Evolutionary conservation across 208 protist genomes (phyloP), one percentile per base, ranked within the genome.

Genomic region (Crithidia mellificae): DNA sequence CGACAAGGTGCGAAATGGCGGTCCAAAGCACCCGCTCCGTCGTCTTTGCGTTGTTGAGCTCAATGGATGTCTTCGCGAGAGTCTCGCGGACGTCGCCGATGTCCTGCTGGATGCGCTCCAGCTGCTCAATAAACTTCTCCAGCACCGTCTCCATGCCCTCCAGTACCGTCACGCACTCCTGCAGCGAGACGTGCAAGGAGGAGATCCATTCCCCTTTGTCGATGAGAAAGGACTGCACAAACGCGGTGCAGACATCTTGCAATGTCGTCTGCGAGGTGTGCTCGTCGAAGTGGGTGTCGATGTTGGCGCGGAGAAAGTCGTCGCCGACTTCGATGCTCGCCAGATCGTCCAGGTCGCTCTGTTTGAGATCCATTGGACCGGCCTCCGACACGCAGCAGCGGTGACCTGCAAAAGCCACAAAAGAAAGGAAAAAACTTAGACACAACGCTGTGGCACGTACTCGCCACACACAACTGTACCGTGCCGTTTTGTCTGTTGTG

Each of bases 41-140:
- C 24, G 36, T 41, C 2, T 71, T 66, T 9, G 77, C 74, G 61
- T 93, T 92, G 43, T 17, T 46, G 15, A 93, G 79, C 55, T 78
- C 56, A 14, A 85, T 61, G 0, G 78, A 77, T 20, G 80, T 85
- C 19, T 63, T 58, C 19, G 81, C 74, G 15, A 93, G 81, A 22
- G 78, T 55, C 36, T 87, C 77, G 9, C 85, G 74, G 12, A 95
- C 87, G 44, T 95, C 81, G 5, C 84, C 85, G 74, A 95, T 92
- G 19, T 93, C 90, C 12, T 74, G 38, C 57, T 90, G 83, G 30
- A 88, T 88, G 29, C 66, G 58, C 46, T 80, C 74, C 0, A 95
- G 73, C 51, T 84, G 83, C 30, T 74, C 52, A 61, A 93, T 89
- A 57, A 93, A 95, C 8, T 54, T 63, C 59, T 81, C 64, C 36